A percentile compares a stretch with the other conserved stretches of the same genome.
These are phyloP conservation scores for Ophiostoma angusticollis DNA, from an alignment of 2,329 filamentous ascomycete genomes.

Conservation along the genomic window DNA sequence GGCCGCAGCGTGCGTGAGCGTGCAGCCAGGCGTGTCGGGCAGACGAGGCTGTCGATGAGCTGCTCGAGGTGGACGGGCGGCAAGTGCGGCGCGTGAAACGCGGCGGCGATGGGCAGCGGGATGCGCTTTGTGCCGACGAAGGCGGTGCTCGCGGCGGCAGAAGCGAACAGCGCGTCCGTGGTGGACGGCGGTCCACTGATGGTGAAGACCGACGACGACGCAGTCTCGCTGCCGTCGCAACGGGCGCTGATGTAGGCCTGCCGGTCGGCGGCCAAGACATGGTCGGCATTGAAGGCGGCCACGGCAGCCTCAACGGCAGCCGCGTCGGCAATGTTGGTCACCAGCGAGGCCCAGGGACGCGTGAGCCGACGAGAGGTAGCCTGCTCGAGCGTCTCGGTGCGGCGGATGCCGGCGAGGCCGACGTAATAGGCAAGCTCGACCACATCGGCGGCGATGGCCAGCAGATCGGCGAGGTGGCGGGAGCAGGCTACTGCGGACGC, in stretches of 20 bases:
- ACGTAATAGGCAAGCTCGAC: neutral
- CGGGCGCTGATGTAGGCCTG: neutral
- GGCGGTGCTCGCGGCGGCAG: too few relatives aligned
- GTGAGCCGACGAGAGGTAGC: neutral
- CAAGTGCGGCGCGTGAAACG: neutral
- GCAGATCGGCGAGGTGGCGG: neutral
- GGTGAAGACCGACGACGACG: neutral
- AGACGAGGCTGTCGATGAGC: neutral
- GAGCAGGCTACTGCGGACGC: neutral
- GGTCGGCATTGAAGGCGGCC: neutral
- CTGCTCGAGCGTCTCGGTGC: neutral
- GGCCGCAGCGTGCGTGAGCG: neutral
- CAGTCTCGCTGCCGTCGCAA: too few relatives aligned
- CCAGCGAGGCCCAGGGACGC: neutral
- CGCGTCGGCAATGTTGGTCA: neutral
- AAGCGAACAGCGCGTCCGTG: neutral
- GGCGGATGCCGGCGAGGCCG: neutral
- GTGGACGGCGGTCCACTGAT: neutral
- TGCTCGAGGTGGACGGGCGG: neutral
- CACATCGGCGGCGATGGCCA: neutral
- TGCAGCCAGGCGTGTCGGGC: neutral
- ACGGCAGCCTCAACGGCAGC: neutral
- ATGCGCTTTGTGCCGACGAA: neutral
- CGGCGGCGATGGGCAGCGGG: neutral
- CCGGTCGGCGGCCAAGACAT: neutral